Evolutionary conservation across 2,329 filamentous ascomycete genomes (phyloP).

Genomic region (Talaromyces funiculosus): DNA sequence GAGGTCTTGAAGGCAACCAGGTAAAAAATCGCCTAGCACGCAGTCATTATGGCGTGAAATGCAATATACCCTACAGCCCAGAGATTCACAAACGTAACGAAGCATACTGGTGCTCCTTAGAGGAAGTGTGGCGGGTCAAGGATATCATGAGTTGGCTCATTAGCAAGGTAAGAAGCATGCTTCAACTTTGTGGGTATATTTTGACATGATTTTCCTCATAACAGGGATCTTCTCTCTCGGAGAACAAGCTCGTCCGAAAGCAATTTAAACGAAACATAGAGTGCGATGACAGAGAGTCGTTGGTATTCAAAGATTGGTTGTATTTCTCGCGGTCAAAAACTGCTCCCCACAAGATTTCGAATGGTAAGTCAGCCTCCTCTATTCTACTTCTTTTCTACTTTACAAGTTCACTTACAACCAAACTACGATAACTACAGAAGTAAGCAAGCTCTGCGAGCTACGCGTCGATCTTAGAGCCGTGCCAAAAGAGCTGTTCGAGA

Average conservation of each 20-base stretch:
- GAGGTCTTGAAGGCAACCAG: conserved; percentile 21
- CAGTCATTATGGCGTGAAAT: conserved; percentile 18
- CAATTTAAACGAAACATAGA: background rate
- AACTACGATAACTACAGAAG: conserved; percentile 5
- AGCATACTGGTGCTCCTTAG: conserved; percentile 5
- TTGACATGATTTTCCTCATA: background rate
- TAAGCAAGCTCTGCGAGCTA: conserved; percentile 16
- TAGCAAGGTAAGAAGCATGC: conserved; percentile 15
- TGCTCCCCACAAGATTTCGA: conserved; percentile 6
- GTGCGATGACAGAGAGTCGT: rapidly evolving
- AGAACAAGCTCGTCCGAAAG: conserved; percentile 18
- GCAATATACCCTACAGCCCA: too few species aligned
- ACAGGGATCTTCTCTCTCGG: conserved; percentile 18
- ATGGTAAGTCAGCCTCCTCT: background rate
- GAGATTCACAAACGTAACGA: background rate
- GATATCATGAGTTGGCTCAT: conserved; percentile 22
- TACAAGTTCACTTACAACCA: too few species aligned
- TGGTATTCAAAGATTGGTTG: background rate
- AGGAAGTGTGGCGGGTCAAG: conserved; percentile 5
- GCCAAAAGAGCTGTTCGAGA: conserved; percentile 18
- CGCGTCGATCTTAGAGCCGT: conserved; percentile 19
- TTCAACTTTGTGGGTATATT: background rate
- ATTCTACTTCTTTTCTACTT: too few species aligned
- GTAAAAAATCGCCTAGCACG: conserved; percentile 20
- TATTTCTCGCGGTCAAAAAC: conserved; percentile 8